A percentile compares a stretch with the other conserved stretches of the same genome.
These are phyloP conservation scores for Paulownia fortunei DNA, from an alignment of 257 asterid species.

Conservation along the genomic window DNA sequence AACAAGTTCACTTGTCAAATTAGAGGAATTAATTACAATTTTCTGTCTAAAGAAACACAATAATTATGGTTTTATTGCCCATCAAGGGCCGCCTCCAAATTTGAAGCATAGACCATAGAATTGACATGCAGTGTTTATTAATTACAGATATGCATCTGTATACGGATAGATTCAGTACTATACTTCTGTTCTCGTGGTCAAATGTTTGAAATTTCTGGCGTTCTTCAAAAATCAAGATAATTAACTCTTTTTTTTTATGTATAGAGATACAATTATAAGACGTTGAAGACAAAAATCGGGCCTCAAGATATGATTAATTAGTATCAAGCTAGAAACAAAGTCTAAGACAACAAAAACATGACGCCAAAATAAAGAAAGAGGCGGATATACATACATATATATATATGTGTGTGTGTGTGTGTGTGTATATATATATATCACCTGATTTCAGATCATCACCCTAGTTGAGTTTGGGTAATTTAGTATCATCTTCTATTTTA, in stretches of 20 bases:
- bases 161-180: not conserved
- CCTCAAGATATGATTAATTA: not conserved
- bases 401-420: too few species aligned
- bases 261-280: not conserved
- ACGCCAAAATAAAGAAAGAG: too few species aligned
- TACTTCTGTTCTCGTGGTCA: not conserved
- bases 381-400: too few species aligned
- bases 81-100: too few species aligned
- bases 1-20: too few species aligned
- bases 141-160: not conserved
- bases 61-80: too few species aligned
- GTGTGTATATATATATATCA: too few species aligned
- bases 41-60: too few species aligned
- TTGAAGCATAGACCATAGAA: not conserved
- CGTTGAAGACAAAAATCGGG: not conserved
- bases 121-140: not conserved
- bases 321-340: not conserved
- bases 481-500: too few species aligned
- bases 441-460: too few species aligned
- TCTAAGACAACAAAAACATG: not conserved
- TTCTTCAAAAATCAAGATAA: not conserved
- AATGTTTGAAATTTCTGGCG: not conserved
- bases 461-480: too few species aligned
- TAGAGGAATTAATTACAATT: too few species aligned
- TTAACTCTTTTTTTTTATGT: not conserved